Evolutionary conservation across 768 basidiomycete genomes (phyloP).

Genomic region (Termitomyces sp.): DNA sequence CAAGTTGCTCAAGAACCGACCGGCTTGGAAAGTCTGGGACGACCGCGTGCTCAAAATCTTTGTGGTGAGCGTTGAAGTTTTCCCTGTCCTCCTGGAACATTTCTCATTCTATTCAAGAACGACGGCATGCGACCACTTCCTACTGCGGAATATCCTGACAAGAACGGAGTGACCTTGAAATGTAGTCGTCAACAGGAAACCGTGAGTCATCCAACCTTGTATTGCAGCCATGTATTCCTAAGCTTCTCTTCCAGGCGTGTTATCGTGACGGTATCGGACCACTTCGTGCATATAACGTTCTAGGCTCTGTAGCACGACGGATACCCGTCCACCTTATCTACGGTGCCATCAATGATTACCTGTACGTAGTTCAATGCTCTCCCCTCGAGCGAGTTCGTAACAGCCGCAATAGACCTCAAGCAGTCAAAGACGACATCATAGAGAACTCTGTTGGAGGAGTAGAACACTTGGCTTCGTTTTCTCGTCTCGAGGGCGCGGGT

Average conservation of each 20-base stretch:
- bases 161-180: slow-evolving; percentile 43
- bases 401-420: slow-evolving; percentile 21
- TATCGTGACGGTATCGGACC: slow-evolving; percentile 33
- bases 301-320: slow-evolving; percentile 23
- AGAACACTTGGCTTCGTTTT: slow-evolving; percentile 29
- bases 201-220: slow-evolving; percentile 16
- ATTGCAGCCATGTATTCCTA: not conserved
- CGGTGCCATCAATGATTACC: slow-evolving; percentile 37
- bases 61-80: slow-evolving; percentile 24
- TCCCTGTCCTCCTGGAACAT: too few relatives aligned
- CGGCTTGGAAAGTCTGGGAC: slow-evolving; percentile 45
- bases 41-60: slow-evolving; percentile 37
- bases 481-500: slow-evolving; percentile 31
- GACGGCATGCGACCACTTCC: slow-evolving; percentile 36
- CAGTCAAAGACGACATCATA: slow-evolving; percentile 31
- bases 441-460: slow-evolving; percentile 27
- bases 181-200: slow-evolving; percentile 42
- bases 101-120: slow-evolving; percentile 24
- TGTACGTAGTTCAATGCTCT: slow-evolving; percentile 21
- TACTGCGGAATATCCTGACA: slow-evolving; percentile 34
- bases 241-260: slow-evolving; percentile 24
- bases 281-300: slow-evolving; percentile 26
- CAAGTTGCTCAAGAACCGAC: slow-evolving; percentile 27
- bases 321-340: slow-evolving; percentile 41
- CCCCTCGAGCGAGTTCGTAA: not conserved